These are phyloP conservation scores for Hamiltosporidium magnivora DNA, from an alignment of 371 early-diverging fungal species.

Conservation along the genomic window DNA sequence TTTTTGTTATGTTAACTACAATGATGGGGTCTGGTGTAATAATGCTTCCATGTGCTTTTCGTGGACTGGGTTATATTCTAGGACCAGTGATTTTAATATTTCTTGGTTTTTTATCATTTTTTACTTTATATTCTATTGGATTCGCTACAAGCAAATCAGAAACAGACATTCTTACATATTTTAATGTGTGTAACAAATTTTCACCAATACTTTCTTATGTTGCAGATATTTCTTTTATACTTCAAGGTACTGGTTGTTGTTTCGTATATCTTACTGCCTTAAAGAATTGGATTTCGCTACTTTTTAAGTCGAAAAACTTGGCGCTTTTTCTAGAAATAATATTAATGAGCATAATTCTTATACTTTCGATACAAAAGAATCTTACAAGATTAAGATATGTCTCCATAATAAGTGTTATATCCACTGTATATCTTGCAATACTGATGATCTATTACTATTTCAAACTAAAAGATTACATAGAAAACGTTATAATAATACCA, in stretches of 20 bases:
- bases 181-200: slow-evolving; percentile 13
- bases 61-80: slow-evolving; percentile 35
- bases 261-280: slow-evolving; percentile 22
- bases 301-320: not conserved
- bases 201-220: slow-evolving; percentile 20
- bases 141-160: slow-evolving; percentile 13
- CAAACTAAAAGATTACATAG: too few species aligned
- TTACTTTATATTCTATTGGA: slow-evolving; percentile 38
- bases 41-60: slow-evolving; percentile 41
- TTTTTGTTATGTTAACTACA: slow-evolving; percentile 40
- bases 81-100: slow-evolving; percentile 20
- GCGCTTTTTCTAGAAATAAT: not conserved
- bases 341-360: not conserved
- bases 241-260: slow-evolving; percentile 26
- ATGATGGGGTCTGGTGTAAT: slow-evolving; percentile 52
- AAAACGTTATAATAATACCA: too few species aligned
- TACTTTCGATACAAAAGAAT: slow-evolving; percentile 18
- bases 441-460: slow-evolving; percentile 4
- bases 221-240: slow-evolving; percentile 20
- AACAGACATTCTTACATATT: slow-evolving; percentile 13
- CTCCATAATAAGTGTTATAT: slow-evolving; percentile 16
- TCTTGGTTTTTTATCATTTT: slow-evolving; percentile 32
- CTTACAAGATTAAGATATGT: slow-evolving; percentile 11
- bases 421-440: slow-evolving; percentile 16
- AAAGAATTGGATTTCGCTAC: slow-evolving; percentile 9